A percentile compares a stretch with the other conserved stretches of the same genome.
phyloP scores from a whole-genome alignment of 2,329 filamentous ascomycete species.

The Fusarium kyushuense region DNA sequence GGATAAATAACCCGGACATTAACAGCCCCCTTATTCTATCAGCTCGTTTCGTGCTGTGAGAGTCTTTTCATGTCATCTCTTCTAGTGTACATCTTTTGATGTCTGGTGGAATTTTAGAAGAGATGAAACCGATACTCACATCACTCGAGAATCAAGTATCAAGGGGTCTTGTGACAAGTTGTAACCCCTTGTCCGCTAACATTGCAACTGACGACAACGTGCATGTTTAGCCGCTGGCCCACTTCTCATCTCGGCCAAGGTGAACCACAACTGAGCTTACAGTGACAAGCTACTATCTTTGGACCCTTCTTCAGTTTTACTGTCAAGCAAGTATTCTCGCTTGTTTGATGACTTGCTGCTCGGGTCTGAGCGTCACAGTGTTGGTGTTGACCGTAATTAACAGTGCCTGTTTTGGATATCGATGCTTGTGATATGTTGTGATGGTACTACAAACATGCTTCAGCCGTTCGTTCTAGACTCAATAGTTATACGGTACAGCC shows the following conservation, averaged over 20 bases:
- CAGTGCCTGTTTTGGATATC: background rate
- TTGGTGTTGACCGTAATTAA: background rate
- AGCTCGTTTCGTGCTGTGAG: background rate
- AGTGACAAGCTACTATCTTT: slow-evolving; percentile 6
- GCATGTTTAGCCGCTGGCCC: slow-evolving; percentile 30
- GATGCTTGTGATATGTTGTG: background rate
- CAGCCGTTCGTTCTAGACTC: slow-evolving; percentile 15
- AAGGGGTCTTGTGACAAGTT: slow-evolving; percentile 33
- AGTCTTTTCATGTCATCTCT: background rate
- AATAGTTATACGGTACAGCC: background rate
- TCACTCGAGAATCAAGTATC: background rate
- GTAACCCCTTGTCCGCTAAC: slow-evolving; percentile 22
- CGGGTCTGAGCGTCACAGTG: background rate
- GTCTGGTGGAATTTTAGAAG: background rate
- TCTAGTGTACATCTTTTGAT: background rate
- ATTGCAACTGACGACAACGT: slow-evolving; percentile 36
- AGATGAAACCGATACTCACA: slow-evolving; percentile 14
- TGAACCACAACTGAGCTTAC: slow-evolving; percentile 17
- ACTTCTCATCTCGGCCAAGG: slow-evolving; percentile 23
- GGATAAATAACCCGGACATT: background rate
- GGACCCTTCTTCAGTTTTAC: background rate
- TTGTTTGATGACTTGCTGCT: background rate
- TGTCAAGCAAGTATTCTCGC: background rate
- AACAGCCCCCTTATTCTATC: background rate
- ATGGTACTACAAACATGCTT: slow-evolving; percentile 8